These are phyloP conservation scores for Tylopilus sp. DNA, from an alignment of 768 basidiomycete species.

Conservation along the genomic window DNA sequence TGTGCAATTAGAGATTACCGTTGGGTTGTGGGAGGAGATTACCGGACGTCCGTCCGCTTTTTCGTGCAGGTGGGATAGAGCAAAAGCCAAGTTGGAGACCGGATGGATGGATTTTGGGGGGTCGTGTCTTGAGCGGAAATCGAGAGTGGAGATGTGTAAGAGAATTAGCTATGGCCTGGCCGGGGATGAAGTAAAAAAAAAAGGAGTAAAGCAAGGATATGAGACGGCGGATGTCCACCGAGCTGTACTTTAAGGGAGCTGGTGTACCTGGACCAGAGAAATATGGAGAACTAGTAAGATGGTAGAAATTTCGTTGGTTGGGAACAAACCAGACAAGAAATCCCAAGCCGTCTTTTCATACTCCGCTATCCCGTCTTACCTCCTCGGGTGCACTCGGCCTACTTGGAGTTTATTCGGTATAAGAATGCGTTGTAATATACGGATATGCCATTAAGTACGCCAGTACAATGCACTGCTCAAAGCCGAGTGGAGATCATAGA, in stretches of 20 bases:
- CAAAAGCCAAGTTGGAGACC: constrained; percentile 14
- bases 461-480: constrained; percentile 10
- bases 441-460: constrained; percentile 18
- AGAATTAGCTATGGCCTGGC: constrained; percentile 33
- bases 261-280: constrained; percentile 34
- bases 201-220: constrained; percentile 29
- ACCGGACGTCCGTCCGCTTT: constrained; percentile 32
- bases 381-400: background rate
- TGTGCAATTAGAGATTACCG: constrained; percentile 80
- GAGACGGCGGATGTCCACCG: constrained; percentile 30
- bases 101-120: constrained; percentile 17
- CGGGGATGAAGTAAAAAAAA: constrained; percentile 24
- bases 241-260: constrained; percentile 32
- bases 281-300: constrained; percentile 38
- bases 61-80: constrained; percentile 29
- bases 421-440: constrained; percentile 16
- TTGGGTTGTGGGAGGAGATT: constrained; percentile 35
- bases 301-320: constrained; percentile 32
- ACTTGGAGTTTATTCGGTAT: background rate
- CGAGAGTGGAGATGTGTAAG: constrained; percentile 19
- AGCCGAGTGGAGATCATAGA: constrained; percentile 25
- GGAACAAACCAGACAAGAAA: constrained; percentile 26
- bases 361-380: constrained; percentile 24
- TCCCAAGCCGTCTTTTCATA: constrained; percentile 31
- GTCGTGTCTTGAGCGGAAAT: constrained; percentile 29